Conservation (phyloP, 2,329 filamentous ascomycete genomes). For the Talaromyces sp. region DNA sequence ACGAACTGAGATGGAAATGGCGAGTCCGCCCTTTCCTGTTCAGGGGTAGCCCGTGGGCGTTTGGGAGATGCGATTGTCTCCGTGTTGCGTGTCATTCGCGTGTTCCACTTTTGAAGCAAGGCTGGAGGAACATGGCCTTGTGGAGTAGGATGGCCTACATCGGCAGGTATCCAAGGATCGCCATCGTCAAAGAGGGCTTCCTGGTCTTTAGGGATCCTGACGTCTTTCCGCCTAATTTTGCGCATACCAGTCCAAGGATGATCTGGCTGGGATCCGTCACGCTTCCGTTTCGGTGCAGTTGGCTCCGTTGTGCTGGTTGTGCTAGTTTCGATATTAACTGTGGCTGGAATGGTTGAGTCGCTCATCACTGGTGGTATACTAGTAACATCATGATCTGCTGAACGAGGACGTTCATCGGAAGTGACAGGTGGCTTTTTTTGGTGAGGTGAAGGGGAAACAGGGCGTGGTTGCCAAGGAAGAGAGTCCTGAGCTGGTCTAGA, state of each 20-base stretch:
- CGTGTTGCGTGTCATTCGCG: constrained; percentile 15
- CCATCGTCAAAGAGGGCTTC: constrained; percentile 41
- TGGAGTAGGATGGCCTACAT: constrained; percentile 19
- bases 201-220: constrained; percentile 47
- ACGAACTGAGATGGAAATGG: constrained; percentile 9
- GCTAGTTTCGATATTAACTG: background rate
- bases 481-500: background rate
- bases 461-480: background rate
- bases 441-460: background rate
- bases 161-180: constrained; percentile 37
- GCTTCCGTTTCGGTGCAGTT: constrained; percentile 1
- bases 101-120: constrained; percentile 33
- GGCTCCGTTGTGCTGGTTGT: background rate
- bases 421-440: background rate
- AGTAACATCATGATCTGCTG: background rate
- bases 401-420: background rate
- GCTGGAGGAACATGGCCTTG: constrained; percentile 29
- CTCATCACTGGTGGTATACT: background rate
- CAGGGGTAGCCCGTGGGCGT: background rate
- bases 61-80: constrained; percentile 5
- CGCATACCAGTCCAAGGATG: constrained; percentile 27
- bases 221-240: constrained; percentile 37
- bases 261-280: constrained; percentile 10
- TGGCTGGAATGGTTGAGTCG: background rate
- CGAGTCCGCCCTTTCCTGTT: background rate